These are phyloP conservation scores for Aspergillus glaucus DNA, from an alignment of 2,329 filamentous ascomycete species.

Conservation along the genomic window DNA sequence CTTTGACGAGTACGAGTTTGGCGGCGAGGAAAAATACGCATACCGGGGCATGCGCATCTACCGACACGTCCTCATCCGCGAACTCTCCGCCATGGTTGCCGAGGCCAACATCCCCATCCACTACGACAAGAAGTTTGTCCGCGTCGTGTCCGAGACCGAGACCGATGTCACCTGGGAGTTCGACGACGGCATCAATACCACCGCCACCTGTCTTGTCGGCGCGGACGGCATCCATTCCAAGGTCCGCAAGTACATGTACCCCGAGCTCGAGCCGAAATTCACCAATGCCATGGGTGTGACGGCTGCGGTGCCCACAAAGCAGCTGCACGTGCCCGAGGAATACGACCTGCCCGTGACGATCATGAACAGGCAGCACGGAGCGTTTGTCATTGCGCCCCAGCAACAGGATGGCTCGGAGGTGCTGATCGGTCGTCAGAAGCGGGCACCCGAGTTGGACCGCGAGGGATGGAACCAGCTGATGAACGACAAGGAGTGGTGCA, in stretches of 20 bases:
- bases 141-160: conserved; percentile 37
- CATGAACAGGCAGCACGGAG: conserved; percentile 38
- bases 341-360: conserved; percentile 42
- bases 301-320: conserved; percentile 31
- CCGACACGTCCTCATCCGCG: conserved; percentile 46
- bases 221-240: conserved; percentile 57
- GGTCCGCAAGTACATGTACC: conserved; percentile 48
- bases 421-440: conserved; percentile 43
- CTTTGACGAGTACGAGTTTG: conserved; percentile 43
- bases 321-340: conserved; percentile 29
- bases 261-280: conserved; percentile 45
- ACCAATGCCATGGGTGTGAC: conserved; percentile 42
- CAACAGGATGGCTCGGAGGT: conserved; percentile 44
- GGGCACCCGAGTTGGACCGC: conserved; percentile 32
- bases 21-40: conserved; percentile 43
- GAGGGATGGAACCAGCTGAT: conserved; percentile 39
- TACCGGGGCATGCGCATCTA: conserved; percentile 52
- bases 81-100: conserved; percentile 39
- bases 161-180: conserved; percentile 44
- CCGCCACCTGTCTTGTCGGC: conserved; percentile 46
- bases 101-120: conserved; percentile 34
- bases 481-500: conserved; percentile 36
- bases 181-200: conserved; percentile 37
- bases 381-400: conserved; percentile 49
- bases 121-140: conserved; percentile 45